Conservation (phyloP, 2,329 filamentous ascomycete species). For the Aspergillus fructus region DNA sequence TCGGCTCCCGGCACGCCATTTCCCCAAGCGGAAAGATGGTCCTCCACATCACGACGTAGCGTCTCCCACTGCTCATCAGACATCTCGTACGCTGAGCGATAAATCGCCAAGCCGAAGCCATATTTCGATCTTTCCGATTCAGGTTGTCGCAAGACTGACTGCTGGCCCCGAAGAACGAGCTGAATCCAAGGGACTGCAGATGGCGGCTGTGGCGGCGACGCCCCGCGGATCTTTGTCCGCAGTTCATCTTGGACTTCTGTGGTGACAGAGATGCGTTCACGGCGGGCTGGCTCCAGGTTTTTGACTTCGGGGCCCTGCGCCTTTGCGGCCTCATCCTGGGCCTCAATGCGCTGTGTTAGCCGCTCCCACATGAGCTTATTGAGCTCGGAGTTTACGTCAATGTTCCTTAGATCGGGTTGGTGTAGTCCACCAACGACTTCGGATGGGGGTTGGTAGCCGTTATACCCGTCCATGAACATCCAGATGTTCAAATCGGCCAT, state of each 20-base stretch:
- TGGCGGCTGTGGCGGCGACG: neutral
- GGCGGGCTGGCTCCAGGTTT: conserved; percentile 1
- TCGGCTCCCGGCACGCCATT: conserved; percentile 21
- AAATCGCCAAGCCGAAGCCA: conserved; percentile 21
- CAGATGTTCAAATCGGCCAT: conserved; percentile 23
- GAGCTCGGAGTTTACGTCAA: neutral
- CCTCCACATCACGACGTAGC: conserved; percentile 22
- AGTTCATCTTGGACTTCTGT: conserved; percentile 11
- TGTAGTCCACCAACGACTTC: neutral
- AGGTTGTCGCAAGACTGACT: neutral
- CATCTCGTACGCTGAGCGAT: conserved; percentile 22
- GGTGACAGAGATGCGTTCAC: neutral
- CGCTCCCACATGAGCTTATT: neutral
- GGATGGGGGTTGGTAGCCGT: conserved; percentile 5
- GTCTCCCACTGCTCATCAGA: conserved; percentile 23
- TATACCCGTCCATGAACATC: conserved; percentile 27
- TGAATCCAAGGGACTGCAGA: conserved; percentile 20
- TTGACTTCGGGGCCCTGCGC: neutral
- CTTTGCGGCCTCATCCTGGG: neutral
- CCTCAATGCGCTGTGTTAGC: neutral
- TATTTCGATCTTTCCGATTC: neutral
- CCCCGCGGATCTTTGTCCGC: conserved; percentile 15
- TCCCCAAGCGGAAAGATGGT: conserved; percentile 23
- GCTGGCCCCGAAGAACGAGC: neutral
- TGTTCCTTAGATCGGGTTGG: neutral